Percentiles rank a stretch among this genome's conserved stretches.
phyloP scores from a whole-genome alignment of 345 rosid species.

The Eucalyptus cladocalyx region DNA sequence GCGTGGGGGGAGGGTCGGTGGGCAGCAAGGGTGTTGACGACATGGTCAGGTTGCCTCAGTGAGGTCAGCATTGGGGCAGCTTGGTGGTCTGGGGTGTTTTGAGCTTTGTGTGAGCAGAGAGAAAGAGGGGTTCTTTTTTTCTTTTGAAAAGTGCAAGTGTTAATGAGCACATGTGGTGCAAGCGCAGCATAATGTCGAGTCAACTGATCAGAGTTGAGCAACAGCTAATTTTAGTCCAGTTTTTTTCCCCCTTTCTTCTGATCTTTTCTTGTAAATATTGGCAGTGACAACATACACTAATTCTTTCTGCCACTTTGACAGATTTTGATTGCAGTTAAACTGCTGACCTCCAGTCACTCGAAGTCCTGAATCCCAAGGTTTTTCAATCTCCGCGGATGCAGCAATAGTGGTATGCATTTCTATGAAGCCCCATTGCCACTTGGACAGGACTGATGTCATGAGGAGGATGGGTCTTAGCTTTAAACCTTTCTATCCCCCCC shows the following conservation, averaged over 20 bases:
- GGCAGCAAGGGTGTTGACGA: not conserved
- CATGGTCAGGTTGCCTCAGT: not conserved
- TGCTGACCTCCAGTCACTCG: not conserved
- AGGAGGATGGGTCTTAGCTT: not conserved
- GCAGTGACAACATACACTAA: not conserved
- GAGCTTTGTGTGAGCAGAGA: not conserved
- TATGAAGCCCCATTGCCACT: not conserved
- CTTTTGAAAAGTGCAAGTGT: not conserved
- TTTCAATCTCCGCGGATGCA: not conserved
- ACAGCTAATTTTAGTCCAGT: not conserved
- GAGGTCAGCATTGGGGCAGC: not conserved
- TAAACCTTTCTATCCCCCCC: not conserved
- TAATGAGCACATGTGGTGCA: not conserved
- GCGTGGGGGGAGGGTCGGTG: not conserved
- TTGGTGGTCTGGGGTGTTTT: not conserved
- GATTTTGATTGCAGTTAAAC: not conserved
- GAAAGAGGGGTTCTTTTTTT: not conserved
- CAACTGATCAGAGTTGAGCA: not conserved
- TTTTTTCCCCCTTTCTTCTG: not conserved
- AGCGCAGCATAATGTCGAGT: not conserved
- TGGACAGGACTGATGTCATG: not conserved
- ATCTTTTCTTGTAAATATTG: not conserved
- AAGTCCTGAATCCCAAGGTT: not conserved
- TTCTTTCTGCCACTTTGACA: not conserved
- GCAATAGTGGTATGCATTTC: not conserved